Percentiles rank a stretch among this genome's conserved stretches.
These are phyloP conservation scores for Nyctanthes arbortristis DNA, from an alignment of 257 asterid species.

Conservation along the genomic window DNA sequence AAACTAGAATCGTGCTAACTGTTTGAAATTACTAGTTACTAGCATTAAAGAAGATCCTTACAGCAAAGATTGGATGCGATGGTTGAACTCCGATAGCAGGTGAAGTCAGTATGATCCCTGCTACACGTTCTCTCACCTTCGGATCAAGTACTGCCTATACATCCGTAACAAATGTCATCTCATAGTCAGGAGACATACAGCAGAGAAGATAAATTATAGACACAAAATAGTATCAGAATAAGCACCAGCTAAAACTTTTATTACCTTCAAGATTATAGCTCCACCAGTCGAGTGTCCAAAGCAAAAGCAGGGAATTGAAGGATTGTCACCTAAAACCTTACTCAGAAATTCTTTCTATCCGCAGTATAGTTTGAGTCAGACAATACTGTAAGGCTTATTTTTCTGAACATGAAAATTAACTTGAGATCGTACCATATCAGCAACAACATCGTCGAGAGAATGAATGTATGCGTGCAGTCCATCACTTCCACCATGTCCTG, in stretches of 20 bases:
- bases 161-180: constrained; percentile 1
- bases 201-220: not conserved
- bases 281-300: constrained; percentile 97
- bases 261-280: constrained; percentile 84
- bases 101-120: constrained; percentile 78
- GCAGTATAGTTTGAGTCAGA: constrained; percentile 14
- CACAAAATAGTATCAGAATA: not conserved
- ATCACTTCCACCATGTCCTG: constrained; percentile 98
- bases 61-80: constrained; percentile 76
- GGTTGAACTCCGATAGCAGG: constrained; percentile 96
- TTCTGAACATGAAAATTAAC: not conserved
- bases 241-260: not conserved
- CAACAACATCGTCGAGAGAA: constrained; percentile 76
- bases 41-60: constrained; percentile 25
- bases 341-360: constrained; percentile 58
- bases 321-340: constrained; percentile 68
- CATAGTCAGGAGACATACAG: not conserved
- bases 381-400: not conserved
- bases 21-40: not conserved
- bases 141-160: constrained; percentile 80
- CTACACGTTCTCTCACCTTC: constrained; percentile 50
- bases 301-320: constrained; percentile 73
- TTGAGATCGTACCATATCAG: constrained; percentile 53
- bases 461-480: constrained; percentile 90
- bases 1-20: too few species aligned